Evolutionary conservation across 2,329 filamentous ascomycete species (phyloP).

Genomic region (Teratosphaeria zuluensis): DNA sequence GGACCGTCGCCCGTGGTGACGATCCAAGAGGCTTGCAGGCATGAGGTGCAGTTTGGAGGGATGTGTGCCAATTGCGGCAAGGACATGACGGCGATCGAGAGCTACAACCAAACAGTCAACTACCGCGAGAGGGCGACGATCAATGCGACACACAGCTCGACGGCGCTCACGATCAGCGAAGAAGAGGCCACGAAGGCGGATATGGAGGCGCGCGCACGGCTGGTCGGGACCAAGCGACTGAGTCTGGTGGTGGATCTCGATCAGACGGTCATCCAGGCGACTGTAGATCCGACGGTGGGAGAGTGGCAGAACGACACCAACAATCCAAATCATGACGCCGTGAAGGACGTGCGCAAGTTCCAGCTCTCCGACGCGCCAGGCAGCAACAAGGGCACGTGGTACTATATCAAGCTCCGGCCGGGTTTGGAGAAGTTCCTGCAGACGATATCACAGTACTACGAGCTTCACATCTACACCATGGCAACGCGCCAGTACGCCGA

Average conservation of each 20-base stretch:
- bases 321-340: slow-evolving; percentile 83
- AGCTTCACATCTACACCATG: slow-evolving; percentile 98
- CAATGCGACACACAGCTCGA: slow-evolving; percentile 90
- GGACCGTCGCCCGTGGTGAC: slow-evolving; percentile 51
- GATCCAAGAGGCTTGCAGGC: slow-evolving; percentile 82
- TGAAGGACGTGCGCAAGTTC: slow-evolving; percentile 81
- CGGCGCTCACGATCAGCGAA: slow-evolving; percentile 72
- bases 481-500: slow-evolving; percentile 93
- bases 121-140: slow-evolving; percentile 83
- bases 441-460: slow-evolving; percentile 69
- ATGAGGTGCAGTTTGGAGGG: slow-evolving; percentile 83
- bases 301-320: slow-evolving; percentile 86
- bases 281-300: slow-evolving; percentile 88
- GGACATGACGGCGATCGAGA: slow-evolving; percentile 73
- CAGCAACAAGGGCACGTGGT: slow-evolving; percentile 70
- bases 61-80: slow-evolving; percentile 88
- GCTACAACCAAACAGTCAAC: slow-evolving; percentile 66
- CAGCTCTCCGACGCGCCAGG: slow-evolving; percentile 80
- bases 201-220: slow-evolving; percentile 72
- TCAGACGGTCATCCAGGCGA: slow-evolving; percentile 97
- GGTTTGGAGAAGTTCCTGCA: slow-evolving; percentile 73
- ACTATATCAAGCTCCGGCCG: slow-evolving; percentile 96
- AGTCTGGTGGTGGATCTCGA: slow-evolving; percentile 94
- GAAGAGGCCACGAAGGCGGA: slow-evolving; percentile 73
- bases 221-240: slow-evolving; percentile 72